phyloP scores from a whole-genome alignment of 2,329 filamentous ascomycete species.

The Nemania sp. region DNA sequence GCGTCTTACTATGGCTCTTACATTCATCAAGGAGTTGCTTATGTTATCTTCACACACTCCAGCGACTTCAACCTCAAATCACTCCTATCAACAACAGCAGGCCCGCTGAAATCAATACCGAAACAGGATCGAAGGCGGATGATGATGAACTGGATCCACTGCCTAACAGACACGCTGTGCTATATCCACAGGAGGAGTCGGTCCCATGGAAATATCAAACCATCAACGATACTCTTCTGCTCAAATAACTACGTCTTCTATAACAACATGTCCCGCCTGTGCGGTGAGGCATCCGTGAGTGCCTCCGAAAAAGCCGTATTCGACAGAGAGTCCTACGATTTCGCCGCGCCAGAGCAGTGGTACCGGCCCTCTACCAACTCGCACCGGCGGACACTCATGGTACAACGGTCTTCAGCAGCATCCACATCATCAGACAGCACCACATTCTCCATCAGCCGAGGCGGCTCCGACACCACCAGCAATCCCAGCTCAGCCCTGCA shows the following conservation, averaged over 20 bases:
- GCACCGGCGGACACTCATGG: conserved; percentile 47
- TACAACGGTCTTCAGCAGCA: conserved; percentile 48
- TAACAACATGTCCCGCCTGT: conserved; percentile 68
- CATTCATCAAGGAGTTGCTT: conserved; percentile 71
- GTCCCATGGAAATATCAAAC: conserved; percentile 76
- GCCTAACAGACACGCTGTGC: conserved; percentile 75
- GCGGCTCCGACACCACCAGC: conserved; percentile 47
- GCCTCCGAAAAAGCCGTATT: conserved; percentile 62
- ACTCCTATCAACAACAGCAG: conserved; percentile 73
- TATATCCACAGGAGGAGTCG: conserved; percentile 74
- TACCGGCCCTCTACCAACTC: conserved; percentile 56
- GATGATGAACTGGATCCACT: conserved; percentile 80
- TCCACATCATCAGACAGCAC: conserved; percentile 50
- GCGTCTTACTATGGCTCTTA: conserved; percentile 80
- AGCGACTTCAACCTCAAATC: conserved; percentile 75
- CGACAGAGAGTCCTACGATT: conserved; percentile 78
- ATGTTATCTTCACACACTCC: conserved; percentile 74
- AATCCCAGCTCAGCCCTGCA: conserved; percentile 53
- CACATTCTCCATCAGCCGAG: conserved; percentile 55
- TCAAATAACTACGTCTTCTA: conserved; percentile 74
- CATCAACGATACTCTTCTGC: conserved; percentile 76
- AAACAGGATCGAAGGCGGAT: conserved; percentile 70
- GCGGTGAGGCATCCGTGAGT: conserved; percentile 57
- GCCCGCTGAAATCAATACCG: conserved; percentile 70
- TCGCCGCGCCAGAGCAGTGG: conserved; percentile 77